Percentiles rank a stretch among this genome's conserved stretches.
These are phyloP conservation scores for Pichia kluyveri DNA, from an alignment of 805 yeast species.

Conservation along the genomic window DNA sequence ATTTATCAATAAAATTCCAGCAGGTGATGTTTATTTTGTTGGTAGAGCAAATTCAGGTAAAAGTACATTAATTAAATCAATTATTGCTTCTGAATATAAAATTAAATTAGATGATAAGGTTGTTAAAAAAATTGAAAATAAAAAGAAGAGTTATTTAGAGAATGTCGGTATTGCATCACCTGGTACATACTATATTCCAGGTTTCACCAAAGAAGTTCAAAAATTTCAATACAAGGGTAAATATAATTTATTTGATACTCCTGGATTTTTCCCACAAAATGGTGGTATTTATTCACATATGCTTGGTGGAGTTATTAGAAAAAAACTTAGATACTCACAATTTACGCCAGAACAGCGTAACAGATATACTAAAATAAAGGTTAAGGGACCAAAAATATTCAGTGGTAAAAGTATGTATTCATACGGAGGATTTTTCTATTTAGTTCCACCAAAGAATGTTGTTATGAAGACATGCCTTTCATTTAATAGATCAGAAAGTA, in stretches of 20 bases:
- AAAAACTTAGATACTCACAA: conserved; percentile 6
- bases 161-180: conserved; percentile 24
- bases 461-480: conserved; percentile 35
- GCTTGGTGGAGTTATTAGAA: conserved; percentile 8
- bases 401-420: conserved; percentile 25
- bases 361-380: conserved; percentile 1
- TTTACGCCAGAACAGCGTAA: conserved; percentile 1
- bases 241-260: conserved; percentile 32
- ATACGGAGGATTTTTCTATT: conserved; percentile 53
- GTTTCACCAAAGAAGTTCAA: conserved; percentile 53
- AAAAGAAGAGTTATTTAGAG: conserved; percentile 15
- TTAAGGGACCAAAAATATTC: conserved; percentile 13
- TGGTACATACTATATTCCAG: conserved; percentile 49
- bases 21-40: conserved; percentile 37
- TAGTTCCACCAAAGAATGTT: conserved; percentile 44
- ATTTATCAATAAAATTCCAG: conserved; percentile 30
- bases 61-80: conserved; percentile 45
- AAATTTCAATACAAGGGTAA: conserved; percentile 20
- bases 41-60: conserved; percentile 70
- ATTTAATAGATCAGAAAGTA: conserved; percentile 31
- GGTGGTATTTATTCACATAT: conserved; percentile 26
- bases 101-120: conserved; percentile 9
- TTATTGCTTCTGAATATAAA: conserved; percentile 18
- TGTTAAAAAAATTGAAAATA: conserved; percentile 17
- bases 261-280: conserved; percentile 31